Conservation (phyloP, 2,329 filamentous ascomycete species). For the Scopulariopsis brevicaulis region DNA sequence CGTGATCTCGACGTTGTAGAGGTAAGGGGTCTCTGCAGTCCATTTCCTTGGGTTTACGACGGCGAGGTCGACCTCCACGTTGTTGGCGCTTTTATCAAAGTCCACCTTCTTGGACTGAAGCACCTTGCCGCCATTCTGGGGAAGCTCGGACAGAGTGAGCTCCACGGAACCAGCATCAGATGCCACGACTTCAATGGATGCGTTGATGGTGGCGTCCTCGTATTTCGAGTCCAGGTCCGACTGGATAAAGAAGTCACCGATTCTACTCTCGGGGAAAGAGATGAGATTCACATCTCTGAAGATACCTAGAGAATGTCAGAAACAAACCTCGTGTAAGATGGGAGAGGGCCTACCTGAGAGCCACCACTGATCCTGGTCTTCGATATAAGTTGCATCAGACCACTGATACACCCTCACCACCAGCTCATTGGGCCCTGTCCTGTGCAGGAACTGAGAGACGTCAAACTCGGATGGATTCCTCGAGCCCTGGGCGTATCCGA, state of each 20-base stretch:
- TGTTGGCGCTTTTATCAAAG: slow-evolving; percentile 25
- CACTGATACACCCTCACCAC: slow-evolving; percentile 61
- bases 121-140: slow-evolving; percentile 16
- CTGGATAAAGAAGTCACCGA: slow-evolving; percentile 44
- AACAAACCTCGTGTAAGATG: slow-evolving; percentile 48
- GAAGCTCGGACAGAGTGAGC: slow-evolving; percentile 15
- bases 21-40: slow-evolving; percentile 56
- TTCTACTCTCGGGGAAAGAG: slow-evolving; percentile 41
- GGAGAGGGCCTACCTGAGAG: slow-evolving; percentile 16
- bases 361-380: slow-evolving; percentile 64
- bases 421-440: slow-evolving; percentile 38
- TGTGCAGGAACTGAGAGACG: slow-evolving; percentile 39
- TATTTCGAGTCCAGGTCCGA: slow-evolving; percentile 44
- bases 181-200: slow-evolving; percentile 32
- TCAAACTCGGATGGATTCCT: slow-evolving; percentile 67
- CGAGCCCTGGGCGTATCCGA: slow-evolving; percentile 64
- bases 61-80: slow-evolving; percentile 13
- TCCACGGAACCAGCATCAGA: slow-evolving; percentile 16
- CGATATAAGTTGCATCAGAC: slow-evolving; percentile 61
- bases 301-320: neutral
- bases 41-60: slow-evolving; percentile 47
- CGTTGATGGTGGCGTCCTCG: slow-evolving; percentile 35
- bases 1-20: slow-evolving; percentile 39
- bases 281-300: slow-evolving; percentile 40
- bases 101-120: slow-evolving; percentile 12